A percentile compares a stretch with the other conserved stretches of the same genome.
These are phyloP conservation scores for Aspergillus quadricinctus DNA, from an alignment of 2,329 filamentous ascomycete species.

Conservation along the genomic window DNA sequence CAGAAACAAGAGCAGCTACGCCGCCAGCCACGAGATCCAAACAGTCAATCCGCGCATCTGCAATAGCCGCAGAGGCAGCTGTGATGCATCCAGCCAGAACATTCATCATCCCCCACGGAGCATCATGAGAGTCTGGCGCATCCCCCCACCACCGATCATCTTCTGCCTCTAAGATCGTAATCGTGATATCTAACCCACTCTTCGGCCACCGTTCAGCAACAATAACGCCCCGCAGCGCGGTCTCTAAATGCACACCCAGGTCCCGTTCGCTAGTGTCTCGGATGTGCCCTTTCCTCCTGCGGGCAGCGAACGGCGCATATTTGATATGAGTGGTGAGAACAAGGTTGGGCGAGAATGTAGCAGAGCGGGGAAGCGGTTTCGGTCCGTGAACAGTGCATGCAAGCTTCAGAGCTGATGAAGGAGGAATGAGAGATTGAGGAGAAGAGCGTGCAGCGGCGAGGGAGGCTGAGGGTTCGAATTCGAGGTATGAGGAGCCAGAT, in stretches of 20 bases:
- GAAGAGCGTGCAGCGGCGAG: constrained; percentile 41
- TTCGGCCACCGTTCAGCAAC: constrained; percentile 98
- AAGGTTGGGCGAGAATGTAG: constrained; percentile 87
- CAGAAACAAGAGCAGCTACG: constrained; percentile 72
- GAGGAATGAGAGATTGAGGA: constrained; percentile 47
- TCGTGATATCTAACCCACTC: constrained; percentile 89
- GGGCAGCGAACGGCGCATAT: constrained; percentile 89
- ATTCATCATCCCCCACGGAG: constrained; percentile 85
- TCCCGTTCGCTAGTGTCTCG: constrained; percentile 84
- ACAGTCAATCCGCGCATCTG: constrained; percentile 93
- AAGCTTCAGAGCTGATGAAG: constrained; percentile 73
- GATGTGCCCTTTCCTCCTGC: constrained; percentile 76
- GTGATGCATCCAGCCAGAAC: constrained; percentile 89
- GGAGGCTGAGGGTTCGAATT: constrained; percentile 48
- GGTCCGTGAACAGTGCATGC: constrained; percentile 92
- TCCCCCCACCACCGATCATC: constrained; percentile 69
- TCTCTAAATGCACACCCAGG: constrained; percentile 84
- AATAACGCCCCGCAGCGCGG: constrained; percentile 79
- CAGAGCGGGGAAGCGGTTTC: constrained; percentile 80
- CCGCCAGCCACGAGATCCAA: constrained; percentile 86
- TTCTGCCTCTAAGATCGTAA: constrained; percentile 90
- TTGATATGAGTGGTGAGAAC: constrained; percentile 92
- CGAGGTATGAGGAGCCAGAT: constrained; percentile 74
- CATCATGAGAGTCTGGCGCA: constrained; percentile 47
- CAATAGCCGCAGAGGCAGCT: constrained; percentile 85